Conservation (phyloP, 331 rosid genomes). For the Phaseolus coccineus region DNA sequence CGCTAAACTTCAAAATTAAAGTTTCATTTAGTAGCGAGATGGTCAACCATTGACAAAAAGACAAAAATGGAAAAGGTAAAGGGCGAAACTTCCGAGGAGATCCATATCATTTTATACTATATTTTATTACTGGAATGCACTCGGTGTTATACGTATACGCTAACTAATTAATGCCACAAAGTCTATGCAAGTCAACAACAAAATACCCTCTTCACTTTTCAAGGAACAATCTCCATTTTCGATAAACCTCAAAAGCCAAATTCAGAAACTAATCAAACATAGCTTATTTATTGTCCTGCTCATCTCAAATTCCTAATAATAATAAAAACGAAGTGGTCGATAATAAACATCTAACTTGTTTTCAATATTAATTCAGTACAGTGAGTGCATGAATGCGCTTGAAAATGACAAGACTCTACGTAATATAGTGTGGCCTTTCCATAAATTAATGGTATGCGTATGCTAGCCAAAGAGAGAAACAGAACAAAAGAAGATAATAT, state of each 20-base stretch:
- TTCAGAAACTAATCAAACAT: not conserved
- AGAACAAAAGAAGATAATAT: not conserved
- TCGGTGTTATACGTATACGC: not conserved
- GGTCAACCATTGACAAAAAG: conserved; percentile 50
- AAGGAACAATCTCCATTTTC: conserved; percentile 31
- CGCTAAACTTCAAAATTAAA: conserved; percentile 37
- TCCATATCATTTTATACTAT: conserved; percentile 11
- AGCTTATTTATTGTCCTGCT: not conserved
- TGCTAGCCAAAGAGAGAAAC: not conserved
- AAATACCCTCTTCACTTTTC: conserved; percentile 22
- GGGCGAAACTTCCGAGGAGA: conserved; percentile 43
- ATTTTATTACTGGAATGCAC: conserved; percentile 44
- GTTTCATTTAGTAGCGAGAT: not conserved
- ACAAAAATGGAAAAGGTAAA: conserved; percentile 35
- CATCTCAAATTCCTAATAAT: not conserved
- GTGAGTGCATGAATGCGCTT: conserved; percentile 10
- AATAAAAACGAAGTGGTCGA: not conserved
- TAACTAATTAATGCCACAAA: not conserved
- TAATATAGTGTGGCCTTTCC: not conserved
- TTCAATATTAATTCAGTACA: not conserved
- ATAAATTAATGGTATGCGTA: not conserved
- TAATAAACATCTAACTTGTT: conserved; percentile 3
- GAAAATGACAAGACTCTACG: conserved; percentile 34
- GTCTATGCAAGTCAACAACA: conserved; percentile 38
- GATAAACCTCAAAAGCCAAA: conserved; percentile 34